These are phyloP conservation scores for Glomus cerebriforme DNA, from an alignment of 192 early-diverging fungal genomes.

Conservation along the genomic window DNA sequence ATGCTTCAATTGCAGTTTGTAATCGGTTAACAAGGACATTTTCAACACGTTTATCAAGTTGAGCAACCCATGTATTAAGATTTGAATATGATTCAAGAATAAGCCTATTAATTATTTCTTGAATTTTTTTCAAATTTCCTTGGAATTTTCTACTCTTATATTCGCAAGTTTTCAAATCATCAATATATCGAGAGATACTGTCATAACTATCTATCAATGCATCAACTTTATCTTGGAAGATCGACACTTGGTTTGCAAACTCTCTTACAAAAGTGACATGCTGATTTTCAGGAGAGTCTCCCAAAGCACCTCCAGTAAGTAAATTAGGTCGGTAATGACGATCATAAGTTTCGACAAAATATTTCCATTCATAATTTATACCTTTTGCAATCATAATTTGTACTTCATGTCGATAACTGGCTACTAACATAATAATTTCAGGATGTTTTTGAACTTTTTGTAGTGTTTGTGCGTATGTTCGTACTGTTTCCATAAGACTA, in stretches of 20 bases:
- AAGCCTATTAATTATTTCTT: conserved; percentile 89
- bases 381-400: conserved; percentile 82
- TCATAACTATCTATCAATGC: conserved; percentile 79
- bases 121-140: conserved; percentile 76
- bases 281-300: conserved; percentile 77
- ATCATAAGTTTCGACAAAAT: conserved; percentile 82
- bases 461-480: conserved; percentile 88
- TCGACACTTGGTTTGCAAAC: conserved; percentile 83
- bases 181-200: conserved; percentile 77
- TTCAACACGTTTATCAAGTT: conserved; percentile 82
- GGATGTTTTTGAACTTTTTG: conserved; percentile 76
- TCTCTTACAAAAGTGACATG: conserved; percentile 94
- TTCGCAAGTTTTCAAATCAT: conserved; percentile 79
- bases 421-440: conserved; percentile 78
- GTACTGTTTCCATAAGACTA: conserved; percentile 90
- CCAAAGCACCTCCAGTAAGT: conserved; percentile 48
- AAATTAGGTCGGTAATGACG: conserved; percentile 38
- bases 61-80: conserved; percentile 84
- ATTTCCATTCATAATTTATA: conserved; percentile 88
- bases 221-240: conserved; percentile 97
- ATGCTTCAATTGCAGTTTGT: conserved; percentile 72
- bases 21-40: conserved; percentile 72
- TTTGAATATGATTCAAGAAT: conserved; percentile 96
- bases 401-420: conserved; percentile 93
- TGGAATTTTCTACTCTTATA: conserved; percentile 72